These are phyloP conservation scores for Quercus bicolor DNA, from an alignment of 306 rosid species.

Conservation along the genomic window DNA sequence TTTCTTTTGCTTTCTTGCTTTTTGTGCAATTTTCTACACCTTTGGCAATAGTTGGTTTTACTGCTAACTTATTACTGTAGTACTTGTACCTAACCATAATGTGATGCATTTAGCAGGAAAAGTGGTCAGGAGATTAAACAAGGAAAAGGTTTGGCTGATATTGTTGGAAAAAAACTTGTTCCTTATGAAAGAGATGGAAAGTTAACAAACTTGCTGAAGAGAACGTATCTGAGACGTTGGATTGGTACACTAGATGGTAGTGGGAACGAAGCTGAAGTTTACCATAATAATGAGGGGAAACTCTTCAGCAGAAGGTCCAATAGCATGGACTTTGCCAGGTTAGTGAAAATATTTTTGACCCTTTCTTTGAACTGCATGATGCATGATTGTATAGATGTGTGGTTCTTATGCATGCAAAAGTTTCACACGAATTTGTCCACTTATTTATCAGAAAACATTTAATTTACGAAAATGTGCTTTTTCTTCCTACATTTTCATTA, in stretches of 20 bases:
- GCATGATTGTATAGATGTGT: constrained; percentile 16
- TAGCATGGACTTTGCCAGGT: constrained; percentile 91
- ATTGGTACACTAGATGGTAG: constrained; percentile 47
- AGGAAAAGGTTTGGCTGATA: constrained; percentile 35
- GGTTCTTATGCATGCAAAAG: constrained; percentile 13
- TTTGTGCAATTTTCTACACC: constrained; percentile 16
- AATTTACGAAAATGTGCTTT: neutral
- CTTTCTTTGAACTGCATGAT: constrained; percentile 26
- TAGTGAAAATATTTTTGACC: constrained; percentile 24
- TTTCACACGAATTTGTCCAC: neutral
- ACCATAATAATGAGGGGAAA: constrained; percentile 40
- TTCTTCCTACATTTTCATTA: constrained; percentile 14
- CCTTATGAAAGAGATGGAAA: constrained; percentile 60
- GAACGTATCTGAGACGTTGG: constrained; percentile 83
- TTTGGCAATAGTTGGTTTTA: constrained; percentile 9
- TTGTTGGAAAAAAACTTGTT: constrained; percentile 43
- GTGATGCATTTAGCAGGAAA: constrained; percentile 47
- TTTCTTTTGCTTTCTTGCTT: neutral
- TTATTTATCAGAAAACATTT: constrained; percentile 7
- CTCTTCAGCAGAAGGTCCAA: constrained; percentile 33
- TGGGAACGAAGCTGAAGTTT: constrained; percentile 51
- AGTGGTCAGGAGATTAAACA: constrained; percentile 34
- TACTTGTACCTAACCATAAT: neutral
- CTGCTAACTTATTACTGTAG: constrained; percentile 12
- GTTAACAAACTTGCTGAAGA: constrained; percentile 73